Conservation (phyloP, 345 rosid genomes). For the Salix udensis region DNA sequence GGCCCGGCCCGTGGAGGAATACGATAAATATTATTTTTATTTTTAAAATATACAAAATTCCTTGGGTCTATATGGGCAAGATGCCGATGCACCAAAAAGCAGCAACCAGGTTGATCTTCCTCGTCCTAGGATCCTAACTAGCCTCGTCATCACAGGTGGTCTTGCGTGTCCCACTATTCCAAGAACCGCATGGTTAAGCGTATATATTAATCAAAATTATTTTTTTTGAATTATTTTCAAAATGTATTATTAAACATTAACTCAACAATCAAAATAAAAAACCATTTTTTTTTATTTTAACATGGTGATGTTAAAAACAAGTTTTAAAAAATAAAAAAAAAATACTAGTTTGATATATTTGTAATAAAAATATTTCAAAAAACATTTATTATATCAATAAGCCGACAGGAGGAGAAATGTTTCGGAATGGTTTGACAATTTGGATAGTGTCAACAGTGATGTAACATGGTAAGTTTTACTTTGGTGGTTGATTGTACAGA, state of each 20-base stretch:
- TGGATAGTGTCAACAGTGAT: neutral
- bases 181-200: constrained; percentile 9
- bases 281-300: too few species aligned
- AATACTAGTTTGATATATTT: too few species aligned
- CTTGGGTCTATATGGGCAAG: neutral
- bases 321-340: too few species aligned
- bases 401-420: neutral
- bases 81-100: neutral
- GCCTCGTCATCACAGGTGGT: neutral
- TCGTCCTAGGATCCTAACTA: neutral
- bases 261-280: too few species aligned
- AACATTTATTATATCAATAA: too few species aligned
- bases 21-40: too few species aligned
- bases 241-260: too few species aligned
- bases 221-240: too few species aligned
- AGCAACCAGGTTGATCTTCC: neutral
- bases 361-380: too few species aligned
- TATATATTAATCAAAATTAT: neutral
- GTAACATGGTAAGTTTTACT: neutral
- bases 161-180: neutral
- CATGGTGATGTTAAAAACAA: too few species aligned
- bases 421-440: neutral
- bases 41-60: too few species aligned
- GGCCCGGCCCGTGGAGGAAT: too few species aligned
- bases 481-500: neutral